A percentile compares a stretch with the other conserved stretches of the same genome.
Evolutionary conservation across 225 moss, liverwort and hornwort genomes (phyloP).

Genomic region (Polytrichum formosum): DNA sequence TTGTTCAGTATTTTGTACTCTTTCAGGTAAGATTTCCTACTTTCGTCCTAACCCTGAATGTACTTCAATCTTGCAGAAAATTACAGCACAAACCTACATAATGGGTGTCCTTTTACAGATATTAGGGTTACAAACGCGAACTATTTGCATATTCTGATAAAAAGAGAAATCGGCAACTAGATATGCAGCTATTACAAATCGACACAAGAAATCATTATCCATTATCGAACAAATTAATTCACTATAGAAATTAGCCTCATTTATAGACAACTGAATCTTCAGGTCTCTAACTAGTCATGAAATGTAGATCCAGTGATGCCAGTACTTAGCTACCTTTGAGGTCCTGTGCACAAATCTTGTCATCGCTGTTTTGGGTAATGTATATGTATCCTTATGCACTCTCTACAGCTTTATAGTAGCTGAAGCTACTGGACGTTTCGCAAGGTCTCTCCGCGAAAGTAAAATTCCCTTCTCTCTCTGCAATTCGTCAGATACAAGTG

Average conservation of each 20-base stretch:
- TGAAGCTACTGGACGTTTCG: slow-evolving; percentile 4
- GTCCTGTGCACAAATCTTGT: neutral
- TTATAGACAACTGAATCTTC: neutral
- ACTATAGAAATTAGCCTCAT: too few relatives aligned
- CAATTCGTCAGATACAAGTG: neutral
- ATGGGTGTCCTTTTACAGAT: too few relatives aligned
- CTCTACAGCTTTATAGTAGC: slow-evolving; percentile 1
- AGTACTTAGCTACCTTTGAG: too few relatives aligned
- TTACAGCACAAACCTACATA: too few relatives aligned
- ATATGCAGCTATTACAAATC: too few relatives aligned
- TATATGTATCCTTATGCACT: neutral
- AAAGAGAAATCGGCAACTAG: too few relatives aligned
- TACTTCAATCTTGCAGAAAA: too few relatives aligned
- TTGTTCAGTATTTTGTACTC: slow-evolving; percentile 31
- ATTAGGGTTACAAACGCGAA: too few relatives aligned
- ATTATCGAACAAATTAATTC: too few relatives aligned
- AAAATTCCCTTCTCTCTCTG: neutral
- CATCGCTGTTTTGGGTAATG: neutral
- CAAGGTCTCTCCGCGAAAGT: slow-evolving; percentile 6
- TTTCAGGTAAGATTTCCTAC: slow-evolving; percentile 22
- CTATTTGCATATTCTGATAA: too few relatives aligned
- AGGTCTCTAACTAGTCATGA: neutral
- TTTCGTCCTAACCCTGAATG: too few relatives aligned
- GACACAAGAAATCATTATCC: too few relatives aligned
- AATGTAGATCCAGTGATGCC: neutral